Evolutionary conservation across 805 yeast genomes (phyloP), one percentile per base, ranked within the genome.

Genomic region (Ascoidea rubescens): DNA sequence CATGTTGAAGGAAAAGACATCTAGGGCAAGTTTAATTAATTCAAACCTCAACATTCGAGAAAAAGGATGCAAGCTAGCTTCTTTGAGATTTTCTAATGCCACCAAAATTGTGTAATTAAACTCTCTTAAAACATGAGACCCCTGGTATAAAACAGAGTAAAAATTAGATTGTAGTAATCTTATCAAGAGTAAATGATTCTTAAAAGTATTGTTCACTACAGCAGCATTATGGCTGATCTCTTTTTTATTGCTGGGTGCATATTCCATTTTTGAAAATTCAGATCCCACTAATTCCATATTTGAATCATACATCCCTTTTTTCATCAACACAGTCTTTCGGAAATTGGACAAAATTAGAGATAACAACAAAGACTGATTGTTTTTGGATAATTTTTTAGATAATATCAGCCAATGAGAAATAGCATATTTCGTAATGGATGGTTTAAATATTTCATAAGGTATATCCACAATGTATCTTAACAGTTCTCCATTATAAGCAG

Each of bases 21-120:
- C 84, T 51, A 85, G 68, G 0, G 89, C 79, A 60, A 88, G 81
- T 46, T 73, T 67, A 48, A 88, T 71, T 57, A 91, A 65, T 62
- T 87, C 95, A 61, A 84, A 85, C 54, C 98, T 73, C 5, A 77
- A 72, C 55, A 80, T 64, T 55, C 97, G 74, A 0, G 96, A 79
- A 62, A 80, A 80, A 7, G 97, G 95, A 65, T 91, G 97, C 49
- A 75, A 66, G 58, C 95, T 85, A 2, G 93, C 96, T 46, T 61
- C 58, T 4, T 64, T 59, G 46, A 81, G 65, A 47, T 71, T 69
- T 12, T 64, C 61, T 58, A 90, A 69, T 0, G 90, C 87, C 46
- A 74, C 64, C 33, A 77, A 66, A 16, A 77, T 70, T 50, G 84
- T 71, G 33, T 80, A 67, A 0, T 90, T 82, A 61, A 87, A 87